phyloP scores from a whole-genome alignment of 2,329 filamentous ascomycete species.

The Eutypella sp. region DNA sequence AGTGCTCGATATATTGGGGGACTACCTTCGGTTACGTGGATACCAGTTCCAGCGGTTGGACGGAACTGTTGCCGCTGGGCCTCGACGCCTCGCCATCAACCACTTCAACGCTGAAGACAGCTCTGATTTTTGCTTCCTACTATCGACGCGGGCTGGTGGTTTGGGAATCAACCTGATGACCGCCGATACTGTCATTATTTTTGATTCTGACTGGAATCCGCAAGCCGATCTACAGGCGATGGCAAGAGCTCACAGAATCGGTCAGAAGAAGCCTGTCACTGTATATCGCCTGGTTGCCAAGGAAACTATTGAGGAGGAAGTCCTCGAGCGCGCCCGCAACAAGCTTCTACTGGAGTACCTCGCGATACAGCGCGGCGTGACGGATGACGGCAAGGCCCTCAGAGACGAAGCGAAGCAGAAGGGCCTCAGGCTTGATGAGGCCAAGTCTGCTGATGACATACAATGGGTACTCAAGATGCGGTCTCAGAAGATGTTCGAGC shows the following conservation, averaged over 20 bases:
- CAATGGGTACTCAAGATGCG: constrained; percentile 94
- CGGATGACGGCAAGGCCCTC: constrained; percentile 83
- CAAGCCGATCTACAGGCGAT: constrained; percentile 97
- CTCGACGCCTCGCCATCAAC: constrained; percentile 90
- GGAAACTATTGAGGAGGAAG: constrained; percentile 97
- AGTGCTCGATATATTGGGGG: constrained; percentile 93
- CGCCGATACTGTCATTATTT: constrained; percentile 94
- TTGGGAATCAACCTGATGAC: constrained; percentile 99
- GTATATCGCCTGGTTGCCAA: constrained; percentile 96
- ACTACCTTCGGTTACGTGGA: constrained; percentile 89
- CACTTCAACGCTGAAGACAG: constrained; percentile 98
- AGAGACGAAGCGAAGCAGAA: constrained; percentile 74
- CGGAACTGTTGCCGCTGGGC: constrained; percentile 84
- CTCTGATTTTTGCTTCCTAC: constrained; percentile 90
- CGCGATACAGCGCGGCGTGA: constrained; percentile 94
- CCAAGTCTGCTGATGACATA: constrained; percentile 89
- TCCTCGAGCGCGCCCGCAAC: constrained; percentile 91
- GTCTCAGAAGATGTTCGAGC: constrained; percentile 99
- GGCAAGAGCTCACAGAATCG: constrained; percentile 96
- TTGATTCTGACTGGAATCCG: constrained; percentile 98
- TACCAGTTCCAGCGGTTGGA: constrained; percentile 94
- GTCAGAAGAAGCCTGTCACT: constrained; percentile 91
- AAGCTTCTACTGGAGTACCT: constrained; percentile 97
- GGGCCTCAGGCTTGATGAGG: constrained; percentile 68
- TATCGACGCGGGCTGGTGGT: constrained; percentile 92